Conservation (phyloP, 2,329 filamentous ascomycete species). For the Colletotrichum lini region DNA sequence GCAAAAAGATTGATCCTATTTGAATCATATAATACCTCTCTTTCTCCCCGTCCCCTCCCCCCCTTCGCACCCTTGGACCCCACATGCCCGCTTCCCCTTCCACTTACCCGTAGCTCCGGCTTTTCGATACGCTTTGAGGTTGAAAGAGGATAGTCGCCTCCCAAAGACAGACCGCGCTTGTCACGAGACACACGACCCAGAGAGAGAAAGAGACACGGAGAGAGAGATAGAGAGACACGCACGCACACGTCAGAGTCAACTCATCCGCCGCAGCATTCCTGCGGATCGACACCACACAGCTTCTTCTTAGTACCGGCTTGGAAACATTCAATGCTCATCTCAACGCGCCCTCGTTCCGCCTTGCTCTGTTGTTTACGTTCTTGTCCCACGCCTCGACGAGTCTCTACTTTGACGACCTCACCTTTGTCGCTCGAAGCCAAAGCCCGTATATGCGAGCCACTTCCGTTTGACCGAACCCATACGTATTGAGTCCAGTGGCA, state of each 20-base stretch:
- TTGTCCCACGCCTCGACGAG: conserved; percentile 27
- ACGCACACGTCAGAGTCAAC: conserved; percentile 17
- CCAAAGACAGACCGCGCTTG: conserved; percentile 24
- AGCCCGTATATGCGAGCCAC: conserved; percentile 14
- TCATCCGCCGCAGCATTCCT: conserved; percentile 31
- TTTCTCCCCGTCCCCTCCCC: conserved; percentile 33
- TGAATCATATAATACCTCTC: conserved; percentile 39
- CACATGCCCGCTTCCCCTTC: conserved; percentile 30
- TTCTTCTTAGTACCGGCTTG: conserved; percentile 18
- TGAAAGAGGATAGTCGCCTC: conserved; percentile 7
- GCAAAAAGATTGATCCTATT: conserved; percentile 38
- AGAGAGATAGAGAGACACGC: too few species aligned
- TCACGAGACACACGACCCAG: conserved; percentile 29
- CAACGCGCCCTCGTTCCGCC: conserved; percentile 40
- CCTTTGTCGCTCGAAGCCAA: conserved; percentile 17
- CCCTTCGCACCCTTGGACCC: conserved; percentile 16
- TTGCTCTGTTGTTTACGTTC: conserved; percentile 38
- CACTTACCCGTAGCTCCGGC: conserved; percentile 40
- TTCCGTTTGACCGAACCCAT: conserved; percentile 19
- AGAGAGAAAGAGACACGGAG: background rate
- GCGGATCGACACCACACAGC: conserved; percentile 17
- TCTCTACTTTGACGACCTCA: conserved; percentile 24
- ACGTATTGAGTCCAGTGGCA: conserved; percentile 10
- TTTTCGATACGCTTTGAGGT: conserved; percentile 30
- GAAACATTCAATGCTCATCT: conserved; percentile 43